Evolutionary conservation across 805 yeast species (phyloP).

Genomic region (Yarrowia deformans): DNA sequence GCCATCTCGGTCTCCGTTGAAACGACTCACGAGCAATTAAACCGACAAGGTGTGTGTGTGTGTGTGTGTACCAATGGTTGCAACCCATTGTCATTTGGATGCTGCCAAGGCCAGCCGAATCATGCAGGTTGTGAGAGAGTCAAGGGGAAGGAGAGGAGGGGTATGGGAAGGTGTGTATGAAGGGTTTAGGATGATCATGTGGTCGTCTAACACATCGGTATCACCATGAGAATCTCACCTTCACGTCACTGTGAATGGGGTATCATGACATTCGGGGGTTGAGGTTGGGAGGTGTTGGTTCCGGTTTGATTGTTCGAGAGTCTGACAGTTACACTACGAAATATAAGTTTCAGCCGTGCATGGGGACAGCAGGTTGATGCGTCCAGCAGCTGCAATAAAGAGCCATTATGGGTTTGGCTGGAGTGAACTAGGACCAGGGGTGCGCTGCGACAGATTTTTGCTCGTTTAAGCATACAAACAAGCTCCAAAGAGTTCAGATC

Average conservation of each 20-base stretch:
- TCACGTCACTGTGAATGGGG: too few species aligned
- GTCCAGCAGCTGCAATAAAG: conserved; percentile 9
- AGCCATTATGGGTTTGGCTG: neutral
- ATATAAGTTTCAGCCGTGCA: conserved; percentile 29
- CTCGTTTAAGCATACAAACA: conserved; percentile 6
- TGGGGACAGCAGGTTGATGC: neutral
- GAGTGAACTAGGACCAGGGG: neutral
- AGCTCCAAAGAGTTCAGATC: neutral
- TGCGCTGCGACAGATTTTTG: neutral
- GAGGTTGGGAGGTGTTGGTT: neutral
- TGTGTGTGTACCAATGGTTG: neutral
- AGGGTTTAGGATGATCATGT: too few species aligned
- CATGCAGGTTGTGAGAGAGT: conserved; percentile 6
- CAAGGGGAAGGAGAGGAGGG: neutral
- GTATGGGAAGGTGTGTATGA: neutral
- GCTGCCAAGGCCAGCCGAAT: conserved; percentile 24
- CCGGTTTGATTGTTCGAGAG: too few species aligned
- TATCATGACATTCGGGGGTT: too few species aligned
- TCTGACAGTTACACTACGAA: neutral
- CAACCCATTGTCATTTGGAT: conserved; percentile 7
- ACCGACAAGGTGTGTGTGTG: conserved; percentile 29
- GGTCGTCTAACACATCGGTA: too few species aligned
- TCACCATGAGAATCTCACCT: too few species aligned
- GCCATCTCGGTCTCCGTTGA: neutral
- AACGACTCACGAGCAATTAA: conserved; percentile 20